phyloP scores from a whole-genome alignment of 371 early-diverging fungal species.

The Parasitella parasitica region DNA sequence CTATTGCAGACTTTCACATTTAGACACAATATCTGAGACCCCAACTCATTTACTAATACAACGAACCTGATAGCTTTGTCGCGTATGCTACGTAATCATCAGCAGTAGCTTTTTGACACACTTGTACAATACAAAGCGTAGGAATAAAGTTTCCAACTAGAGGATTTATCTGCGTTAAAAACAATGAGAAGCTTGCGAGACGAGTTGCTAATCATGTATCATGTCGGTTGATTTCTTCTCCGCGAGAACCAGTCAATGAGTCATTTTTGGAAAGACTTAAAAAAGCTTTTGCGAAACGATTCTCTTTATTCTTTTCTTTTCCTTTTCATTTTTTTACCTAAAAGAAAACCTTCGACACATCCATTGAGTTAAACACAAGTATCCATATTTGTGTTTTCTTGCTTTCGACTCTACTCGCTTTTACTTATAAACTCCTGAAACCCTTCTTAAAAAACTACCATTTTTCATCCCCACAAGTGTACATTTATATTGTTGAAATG shows the following conservation, averaged over 20 bases:
- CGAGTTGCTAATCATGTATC: no score
- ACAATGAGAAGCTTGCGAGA: no score
- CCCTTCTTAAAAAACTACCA: constrained; percentile 18
- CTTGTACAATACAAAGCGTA: no score
- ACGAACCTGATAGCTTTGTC: no score
- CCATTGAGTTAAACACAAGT: neutral
- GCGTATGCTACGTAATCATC: no score
- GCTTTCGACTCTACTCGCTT: neutral
- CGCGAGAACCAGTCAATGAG: neutral
- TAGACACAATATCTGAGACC: no score
- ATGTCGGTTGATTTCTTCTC: neutral
- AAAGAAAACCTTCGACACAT: neutral
- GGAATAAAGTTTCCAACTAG: no score
- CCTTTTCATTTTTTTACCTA: neutral
- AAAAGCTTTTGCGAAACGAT: neutral
- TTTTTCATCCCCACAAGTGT: constrained; percentile 15
- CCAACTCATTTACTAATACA: no score
- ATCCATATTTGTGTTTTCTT: constrained; percentile 1
- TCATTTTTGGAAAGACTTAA: neutral
- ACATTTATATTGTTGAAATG: constrained; percentile 14
- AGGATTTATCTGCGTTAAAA: no score
- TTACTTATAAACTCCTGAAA: constrained; percentile 10
- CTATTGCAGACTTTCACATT: no score
- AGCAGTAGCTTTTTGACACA: no score
- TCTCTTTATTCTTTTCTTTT: neutral